Evolutionary conservation across 2,329 filamentous ascomycete genomes (phyloP).

Genomic region (Aspergillus transmontanensis): DNA sequence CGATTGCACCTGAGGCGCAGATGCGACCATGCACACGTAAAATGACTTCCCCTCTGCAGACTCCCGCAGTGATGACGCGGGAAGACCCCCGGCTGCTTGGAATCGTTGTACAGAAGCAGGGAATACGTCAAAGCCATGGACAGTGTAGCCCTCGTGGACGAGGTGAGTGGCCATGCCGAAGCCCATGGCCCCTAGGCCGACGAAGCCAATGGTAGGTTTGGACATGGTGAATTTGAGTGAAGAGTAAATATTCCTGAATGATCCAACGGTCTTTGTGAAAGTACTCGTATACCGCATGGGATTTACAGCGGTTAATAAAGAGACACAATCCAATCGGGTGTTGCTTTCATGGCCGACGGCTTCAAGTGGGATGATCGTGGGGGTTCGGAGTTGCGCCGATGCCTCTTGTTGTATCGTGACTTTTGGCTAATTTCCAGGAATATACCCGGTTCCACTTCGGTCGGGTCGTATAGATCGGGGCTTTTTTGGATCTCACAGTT

Average conservation of each 20-base stretch:
- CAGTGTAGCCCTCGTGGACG: slow-evolving; percentile 65
- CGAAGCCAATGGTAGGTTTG: slow-evolving; percentile 63
- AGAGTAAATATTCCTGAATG: neutral
- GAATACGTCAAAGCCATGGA: slow-evolving; percentile 74
- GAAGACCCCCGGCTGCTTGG: slow-evolving; percentile 61
- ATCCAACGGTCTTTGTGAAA: neutral
- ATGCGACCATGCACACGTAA: slow-evolving; percentile 76
- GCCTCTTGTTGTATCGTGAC: neutral
- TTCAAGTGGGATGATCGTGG: slow-evolving; percentile 2
- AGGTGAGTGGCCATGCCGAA: slow-evolving; percentile 79
- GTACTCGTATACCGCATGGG: neutral
- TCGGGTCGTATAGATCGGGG: neutral
- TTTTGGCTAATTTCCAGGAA: neutral
- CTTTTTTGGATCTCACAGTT: neutral
- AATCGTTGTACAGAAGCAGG: slow-evolving; percentile 68
- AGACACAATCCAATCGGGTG: neutral
- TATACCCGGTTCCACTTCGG: neutral
- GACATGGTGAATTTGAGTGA: slow-evolving; percentile 33
- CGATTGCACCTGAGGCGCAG: slow-evolving; percentile 66
- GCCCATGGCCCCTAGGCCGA: slow-evolving; percentile 79
- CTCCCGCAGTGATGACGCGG: slow-evolving; percentile 61
- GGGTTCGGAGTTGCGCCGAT: slow-evolving; percentile 9
- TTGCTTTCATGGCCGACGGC: neutral
- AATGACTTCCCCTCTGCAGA: slow-evolving; percentile 62
- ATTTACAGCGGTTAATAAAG: slow-evolving; percentile 5